These are phyloP conservation scores for Fusarium keratoplasticum DNA, from an alignment of 2,329 filamentous ascomycete genomes.

Conservation along the genomic window DNA sequence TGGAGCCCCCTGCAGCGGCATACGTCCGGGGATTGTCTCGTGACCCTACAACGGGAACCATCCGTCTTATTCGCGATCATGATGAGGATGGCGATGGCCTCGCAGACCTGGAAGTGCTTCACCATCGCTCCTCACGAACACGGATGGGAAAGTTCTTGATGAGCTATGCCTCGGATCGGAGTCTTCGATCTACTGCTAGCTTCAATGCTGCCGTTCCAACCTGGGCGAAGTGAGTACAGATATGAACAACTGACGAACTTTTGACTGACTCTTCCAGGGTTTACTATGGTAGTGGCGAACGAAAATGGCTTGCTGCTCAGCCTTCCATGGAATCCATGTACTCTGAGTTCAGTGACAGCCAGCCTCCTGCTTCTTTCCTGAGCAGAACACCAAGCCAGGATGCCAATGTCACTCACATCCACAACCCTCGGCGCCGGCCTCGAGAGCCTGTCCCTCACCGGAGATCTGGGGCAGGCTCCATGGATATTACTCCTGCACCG, in stretches of 20 bases:
- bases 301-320: conserved; percentile 60
- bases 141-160: conserved; percentile 65
- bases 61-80: conserved; percentile 64
- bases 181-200: conserved; percentile 64
- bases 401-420: conserved; percentile 58
- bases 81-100: conserved; percentile 75
- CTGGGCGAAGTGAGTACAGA: conserved; percentile 62
- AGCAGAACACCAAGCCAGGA: conserved; percentile 64
- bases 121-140: conserved; percentile 64
- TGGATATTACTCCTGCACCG: conserved; percentile 57
- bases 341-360: conserved; percentile 61
- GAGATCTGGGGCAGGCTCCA: conserved; percentile 47
- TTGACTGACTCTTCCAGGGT: conserved; percentile 56
- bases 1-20: conserved; percentile 62
- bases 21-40: conserved; percentile 54
- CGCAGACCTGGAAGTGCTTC: conserved; percentile 67
- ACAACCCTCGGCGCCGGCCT: conserved; percentile 59
- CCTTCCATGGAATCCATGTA: conserved; percentile 59
- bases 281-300: conserved; percentile 78
- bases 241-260: not conserved
- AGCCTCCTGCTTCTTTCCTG: conserved; percentile 58
- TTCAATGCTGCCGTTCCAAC: conserved; percentile 61
- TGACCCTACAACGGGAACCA: conserved; percentile 49
- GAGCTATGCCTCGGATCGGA: conserved; percentile 62
- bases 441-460: conserved; percentile 46